A percentile compares a stretch with the other conserved stretches of the same genome.
phyloP scores from a whole-genome alignment of 2,329 filamentous ascomycete genomes.

The Daldinia sp. region DNA sequence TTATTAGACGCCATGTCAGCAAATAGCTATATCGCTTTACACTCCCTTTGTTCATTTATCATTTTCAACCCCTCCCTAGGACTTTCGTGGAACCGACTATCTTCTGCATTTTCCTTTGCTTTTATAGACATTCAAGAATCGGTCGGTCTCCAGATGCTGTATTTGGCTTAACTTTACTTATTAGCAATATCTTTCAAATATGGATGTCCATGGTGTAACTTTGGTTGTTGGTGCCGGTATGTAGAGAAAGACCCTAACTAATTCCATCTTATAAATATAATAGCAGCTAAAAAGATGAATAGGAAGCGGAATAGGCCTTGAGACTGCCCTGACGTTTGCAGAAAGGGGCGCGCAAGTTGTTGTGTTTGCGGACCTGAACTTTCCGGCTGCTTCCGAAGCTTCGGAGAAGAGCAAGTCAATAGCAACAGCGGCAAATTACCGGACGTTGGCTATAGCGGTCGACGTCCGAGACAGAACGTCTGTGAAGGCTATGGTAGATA shows the following conservation, averaged over 20 bases:
- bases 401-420: constrained; percentile 24
- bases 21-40: too few relatives aligned
- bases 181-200: not conserved
- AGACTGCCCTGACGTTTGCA: constrained; percentile 28
- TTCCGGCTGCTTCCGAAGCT: constrained; percentile 14
- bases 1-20: too few relatives aligned
- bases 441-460: constrained; percentile 19
- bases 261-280: not conserved
- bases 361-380: constrained; percentile 26
- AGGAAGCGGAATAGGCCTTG: constrained; percentile 34
- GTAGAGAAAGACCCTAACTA: too few relatives aligned
- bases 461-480: constrained; percentile 31
- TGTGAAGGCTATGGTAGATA: constrained; percentile 15
- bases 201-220: constrained; percentile 22
- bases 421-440: constrained; percentile 17
- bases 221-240: constrained; percentile 27
- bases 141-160: too few relatives aligned
- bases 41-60: too few relatives aligned
- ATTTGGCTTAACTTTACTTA: too few relatives aligned
- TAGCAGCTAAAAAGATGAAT: not conserved
- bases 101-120: too few relatives aligned
- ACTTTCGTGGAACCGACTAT: too few relatives aligned
- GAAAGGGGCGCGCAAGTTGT: constrained; percentile 34
- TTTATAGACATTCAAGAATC: too few relatives aligned
- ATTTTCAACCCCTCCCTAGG: too few relatives aligned